phyloP scores from a whole-genome alignment of 495 filamentous ascomycete species.

The Acidiella bohemica region DNA sequence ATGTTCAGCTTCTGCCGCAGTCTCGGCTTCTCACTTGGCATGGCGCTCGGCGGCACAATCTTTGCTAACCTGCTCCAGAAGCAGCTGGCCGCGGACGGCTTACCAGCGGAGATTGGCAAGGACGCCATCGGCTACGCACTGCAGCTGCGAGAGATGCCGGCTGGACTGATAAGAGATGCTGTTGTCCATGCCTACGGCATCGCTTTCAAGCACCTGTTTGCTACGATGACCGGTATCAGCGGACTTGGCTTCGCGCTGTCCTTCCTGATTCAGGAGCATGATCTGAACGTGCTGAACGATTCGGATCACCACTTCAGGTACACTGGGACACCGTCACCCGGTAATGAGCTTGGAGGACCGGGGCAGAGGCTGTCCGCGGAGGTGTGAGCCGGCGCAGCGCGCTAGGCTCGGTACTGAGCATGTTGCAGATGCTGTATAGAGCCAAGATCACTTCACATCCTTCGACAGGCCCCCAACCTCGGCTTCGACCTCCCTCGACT shows the following conservation, averaged over 20 bases:
- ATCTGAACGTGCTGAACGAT: not conserved
- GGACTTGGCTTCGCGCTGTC: not conserved
- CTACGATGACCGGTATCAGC: constrained; percentile 7
- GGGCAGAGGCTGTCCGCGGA: too few relatives aligned
- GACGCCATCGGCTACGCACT: constrained; percentile 4
- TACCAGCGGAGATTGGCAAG: not conserved
- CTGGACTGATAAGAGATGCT: not conserved
- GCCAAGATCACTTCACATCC: too few relatives aligned
- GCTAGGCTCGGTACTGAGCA: too few relatives aligned
- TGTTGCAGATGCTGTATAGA: too few relatives aligned
- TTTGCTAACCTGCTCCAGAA: constrained; percentile 43
- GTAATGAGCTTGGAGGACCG: too few relatives aligned
- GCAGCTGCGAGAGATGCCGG: not conserved
- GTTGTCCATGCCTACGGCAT: constrained; percentile 1
- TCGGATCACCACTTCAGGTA: not conserved
- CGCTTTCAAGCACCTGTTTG: constrained; percentile 2
- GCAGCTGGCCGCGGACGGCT: not conserved
- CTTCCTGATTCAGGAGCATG: constrained; percentile 3
- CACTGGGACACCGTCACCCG: too few relatives aligned
- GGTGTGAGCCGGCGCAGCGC: too few relatives aligned
- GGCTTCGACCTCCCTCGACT: too few relatives aligned
- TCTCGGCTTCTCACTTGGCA: constrained; percentile 32
- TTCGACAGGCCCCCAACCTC: not conserved
- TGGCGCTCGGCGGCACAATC: constrained; percentile 45
- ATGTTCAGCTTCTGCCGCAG: constrained; percentile 17